Base-by-base conservation (phyloP, 305 asterid species). In the Solanum hybrid region DNA sequence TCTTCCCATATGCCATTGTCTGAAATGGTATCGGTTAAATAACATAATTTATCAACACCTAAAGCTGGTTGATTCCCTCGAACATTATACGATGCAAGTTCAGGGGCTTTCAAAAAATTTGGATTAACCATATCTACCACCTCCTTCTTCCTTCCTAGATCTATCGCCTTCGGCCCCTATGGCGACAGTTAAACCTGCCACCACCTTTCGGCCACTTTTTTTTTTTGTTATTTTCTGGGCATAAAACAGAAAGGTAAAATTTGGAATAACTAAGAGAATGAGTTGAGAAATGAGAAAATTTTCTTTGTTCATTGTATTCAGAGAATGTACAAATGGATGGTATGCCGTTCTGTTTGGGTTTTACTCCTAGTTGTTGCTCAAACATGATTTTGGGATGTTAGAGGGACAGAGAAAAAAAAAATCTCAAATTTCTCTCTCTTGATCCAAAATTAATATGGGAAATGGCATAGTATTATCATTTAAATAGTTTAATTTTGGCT, bases 1-100 rank as follows among this genome's bases (percentile, higher is more conserved):
- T 90, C 92, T 40, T 87, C 82, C 92, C 92, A 90, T 39, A 88
- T 84, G 28, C 92, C 92, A 76, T 88, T 86, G 40, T 90, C 89
- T 29, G 37, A 18, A n/a, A 88, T 22, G 1, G 90, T 89, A 81
- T 88, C 81, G 8, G 80, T 46, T 0, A 90, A 26, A 74, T 42
- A 90, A 75, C 92, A 90, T 28, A 28, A 80, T 82, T 90, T 83
- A 6, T 29, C 87, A 46, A 83, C 87, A 42, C 75, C 73, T 3
- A 6, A n/a, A 20, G 16, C 22, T 46, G 28, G 87, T 46, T 18
- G 64, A 80, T 7, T 42, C 28, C 87, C 87, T 28, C 87, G 87
- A 4, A 84, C 74, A 84, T 84, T 84, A 84, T 84, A 84, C 7
- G 87, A 4, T 84, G 31, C 7, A 84, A 84, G 37, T 51, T 84